Evolutionary conservation across 495 filamentous ascomycete species (phyloP), one percentile per base, ranked within the genome.

Genomic region (Penicillium paradoxum): DNA sequence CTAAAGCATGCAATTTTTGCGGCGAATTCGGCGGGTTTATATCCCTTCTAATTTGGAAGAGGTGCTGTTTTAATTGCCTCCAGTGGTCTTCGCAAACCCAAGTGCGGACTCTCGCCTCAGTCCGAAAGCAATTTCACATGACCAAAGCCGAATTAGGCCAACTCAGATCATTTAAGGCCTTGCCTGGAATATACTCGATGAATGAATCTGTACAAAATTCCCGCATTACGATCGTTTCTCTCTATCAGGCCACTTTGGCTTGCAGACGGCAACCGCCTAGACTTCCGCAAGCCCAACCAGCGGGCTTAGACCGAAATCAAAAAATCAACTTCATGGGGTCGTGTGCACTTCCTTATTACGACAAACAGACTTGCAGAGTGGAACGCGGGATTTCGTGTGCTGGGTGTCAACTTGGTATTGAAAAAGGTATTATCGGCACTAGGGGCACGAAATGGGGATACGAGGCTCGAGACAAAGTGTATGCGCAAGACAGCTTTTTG

Each of bases 161-260:
- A 53, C 50, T 57, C 29, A 57, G 30, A 30, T 64, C 62, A 51
- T 70, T 73, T 53, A 66, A 60, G 52, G 60, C 62, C 34, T 58
- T 72, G 43, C 67, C 66, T 59, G 68, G 71, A 42, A 69, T 59
- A 56, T 72, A 72, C 50, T 59, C 61, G 53, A 67, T 69, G 64
- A 48, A 61, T 27, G 61, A 66, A 58, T 48, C 52, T 22, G 54
- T 54, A 47, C 33, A 60, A 18, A 64, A 67, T 46, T 65, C 60
- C 46, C 65, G 58, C 24, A 56, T 65, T 56, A 32, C 30, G 30
- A 32, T 32, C 30, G 30, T 32, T 65, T 56, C 69, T 66, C 40
- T 61, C 56, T 39, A 65, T 45, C 64, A 65, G 61, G 67, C 65
- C 57, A 58, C 36, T 48, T 53, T 65, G 36, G 54, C 49, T 55